A percentile compares a stretch with the other conserved stretches of the same genome.
Evolutionary conservation across 441 rosid genomes (phyloP).

Genomic region (Raphanus hybrid): DNA sequence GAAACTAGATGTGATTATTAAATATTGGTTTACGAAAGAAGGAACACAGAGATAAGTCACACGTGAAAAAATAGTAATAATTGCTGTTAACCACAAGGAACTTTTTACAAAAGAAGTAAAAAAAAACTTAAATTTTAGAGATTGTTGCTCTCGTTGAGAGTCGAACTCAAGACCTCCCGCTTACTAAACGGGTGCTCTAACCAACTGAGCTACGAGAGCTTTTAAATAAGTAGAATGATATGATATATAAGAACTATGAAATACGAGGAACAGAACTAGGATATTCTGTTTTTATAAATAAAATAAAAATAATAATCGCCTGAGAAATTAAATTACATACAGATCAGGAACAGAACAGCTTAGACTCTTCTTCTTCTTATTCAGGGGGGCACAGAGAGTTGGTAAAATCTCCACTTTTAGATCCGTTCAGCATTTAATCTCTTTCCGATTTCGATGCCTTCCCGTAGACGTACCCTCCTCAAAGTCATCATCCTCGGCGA

Average conservation of each 20-base stretch:
- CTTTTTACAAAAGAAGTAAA: background rate
- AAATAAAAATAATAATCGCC: slow-evolving; percentile 24
- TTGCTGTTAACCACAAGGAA: background rate
- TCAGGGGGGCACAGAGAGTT: slow-evolving; percentile 26
- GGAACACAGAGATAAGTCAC: slow-evolving; percentile 9
- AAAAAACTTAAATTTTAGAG: background rate
- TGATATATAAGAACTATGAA: background rate
- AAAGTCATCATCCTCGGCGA: slow-evolving; percentile 93
- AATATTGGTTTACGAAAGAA: slow-evolving; percentile 16
- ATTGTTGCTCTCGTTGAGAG: slow-evolving; percentile 69
- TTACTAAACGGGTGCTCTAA: slow-evolving; percentile 99
- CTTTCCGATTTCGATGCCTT: slow-evolving; percentile 52
- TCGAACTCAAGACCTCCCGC: slow-evolving; percentile 99
- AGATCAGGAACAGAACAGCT: slow-evolving; percentile 43
- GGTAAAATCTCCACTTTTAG: slow-evolving; percentile 4
- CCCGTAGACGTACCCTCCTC: slow-evolving; percentile 75
- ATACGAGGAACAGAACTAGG: background rate
- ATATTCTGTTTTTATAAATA: background rate
- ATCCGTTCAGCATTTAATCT: slow-evolving; percentile 6
- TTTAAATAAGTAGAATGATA: background rate
- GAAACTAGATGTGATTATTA: slow-evolving; percentile 1
- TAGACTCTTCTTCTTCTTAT: slow-evolving; percentile 16
- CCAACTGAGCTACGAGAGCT: slow-evolving; percentile 95
- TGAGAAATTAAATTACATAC: slow-evolving; percentile 33
- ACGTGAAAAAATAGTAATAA: background rate